Evolutionary conservation across 768 basidiomycete genomes (phyloP).

Genomic region (Lactarius vividus): DNA sequence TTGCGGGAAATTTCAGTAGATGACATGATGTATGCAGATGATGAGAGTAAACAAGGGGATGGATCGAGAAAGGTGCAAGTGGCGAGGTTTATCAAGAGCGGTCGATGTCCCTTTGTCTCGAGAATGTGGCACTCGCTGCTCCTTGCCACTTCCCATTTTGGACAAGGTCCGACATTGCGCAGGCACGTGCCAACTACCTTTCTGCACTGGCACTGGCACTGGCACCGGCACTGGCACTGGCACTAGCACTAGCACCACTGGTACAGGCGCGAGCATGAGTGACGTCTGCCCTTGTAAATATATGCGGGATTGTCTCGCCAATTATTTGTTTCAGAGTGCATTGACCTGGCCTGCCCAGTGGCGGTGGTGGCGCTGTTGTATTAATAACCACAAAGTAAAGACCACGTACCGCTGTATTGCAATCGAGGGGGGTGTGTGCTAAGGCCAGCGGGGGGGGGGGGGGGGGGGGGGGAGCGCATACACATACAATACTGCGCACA

Average conservation of each 20-base stretch:
- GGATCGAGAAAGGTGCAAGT: neutral
- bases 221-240: too few species aligned
- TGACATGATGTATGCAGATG: neutral
- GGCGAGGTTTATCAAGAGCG: neutral
- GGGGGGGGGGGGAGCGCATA: neutral
- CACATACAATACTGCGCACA: neutral
- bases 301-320: neutral
- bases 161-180: neutral
- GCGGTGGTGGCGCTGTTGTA: neutral
- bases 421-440: neutral
- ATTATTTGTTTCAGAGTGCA: neutral
- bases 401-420: neutral
- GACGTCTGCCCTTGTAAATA: neutral
- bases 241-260: too few species aligned
- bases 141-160: neutral
- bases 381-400: neutral
- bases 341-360: neutral
- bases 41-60: neutral
- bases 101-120: neutral
- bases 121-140: neutral
- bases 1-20: neutral
- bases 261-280: too few species aligned
- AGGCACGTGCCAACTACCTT: too few species aligned
- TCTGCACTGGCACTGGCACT: too few species aligned
- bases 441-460: neutral